Percentiles rank a stretch among this genome's conserved stretches.
Evolutionary conservation across 352 stramenopile species (phyloP).

Genomic region (Phytopythium litorale): DNA sequence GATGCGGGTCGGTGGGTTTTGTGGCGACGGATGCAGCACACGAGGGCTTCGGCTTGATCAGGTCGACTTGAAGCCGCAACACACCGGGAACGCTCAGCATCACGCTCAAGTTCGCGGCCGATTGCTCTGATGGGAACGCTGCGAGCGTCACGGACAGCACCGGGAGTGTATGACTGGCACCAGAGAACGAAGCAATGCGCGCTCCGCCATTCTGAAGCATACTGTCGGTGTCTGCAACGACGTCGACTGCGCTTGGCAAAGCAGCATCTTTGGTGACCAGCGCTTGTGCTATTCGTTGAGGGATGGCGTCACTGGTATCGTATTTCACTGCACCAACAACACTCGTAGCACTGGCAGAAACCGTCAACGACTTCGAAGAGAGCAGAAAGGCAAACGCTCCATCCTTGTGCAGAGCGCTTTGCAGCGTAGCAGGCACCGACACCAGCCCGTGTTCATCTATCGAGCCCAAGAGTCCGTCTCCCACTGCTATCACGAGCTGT

Average conservation of each 20-base stretch:
- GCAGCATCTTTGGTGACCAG: slow-evolving; percentile 22
- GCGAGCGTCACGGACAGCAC: slow-evolving; percentile 22
- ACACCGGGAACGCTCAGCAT: slow-evolving; percentile 24
- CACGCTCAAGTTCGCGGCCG: not conserved
- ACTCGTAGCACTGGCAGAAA: slow-evolving; percentile 8
- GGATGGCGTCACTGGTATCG: slow-evolving; percentile 11
- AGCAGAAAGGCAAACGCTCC: slow-evolving; percentile 29
- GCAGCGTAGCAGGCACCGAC: slow-evolving; percentile 7
- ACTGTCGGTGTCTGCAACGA: slow-evolving; percentile 17
- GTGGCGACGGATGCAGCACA: slow-evolving; percentile 19
- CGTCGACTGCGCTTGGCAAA: slow-evolving; percentile 16
- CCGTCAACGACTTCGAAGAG: slow-evolving; percentile 10
- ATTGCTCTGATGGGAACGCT: slow-evolving; percentile 16
- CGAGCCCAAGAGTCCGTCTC: slow-evolving; percentile 9
- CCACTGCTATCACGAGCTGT: slow-evolving; percentile 13
- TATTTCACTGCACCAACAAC: slow-evolving; percentile 20
- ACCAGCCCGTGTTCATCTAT: not conserved
- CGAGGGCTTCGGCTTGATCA: slow-evolving; percentile 29
- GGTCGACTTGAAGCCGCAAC: slow-evolving; percentile 15
- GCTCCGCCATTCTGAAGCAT: slow-evolving; percentile 18
- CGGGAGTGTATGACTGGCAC: slow-evolving; percentile 19
- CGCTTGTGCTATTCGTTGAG: slow-evolving; percentile 21
- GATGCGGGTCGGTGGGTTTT: slow-evolving; percentile 18
- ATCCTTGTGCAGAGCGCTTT: slow-evolving; percentile 15
- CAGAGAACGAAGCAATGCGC: slow-evolving; percentile 18